Evolutionary conservation across 139 green algal species (phyloP), one percentile per base, ranked within the genome.

Genomic region (Chlorella sorokiniana): DNA sequence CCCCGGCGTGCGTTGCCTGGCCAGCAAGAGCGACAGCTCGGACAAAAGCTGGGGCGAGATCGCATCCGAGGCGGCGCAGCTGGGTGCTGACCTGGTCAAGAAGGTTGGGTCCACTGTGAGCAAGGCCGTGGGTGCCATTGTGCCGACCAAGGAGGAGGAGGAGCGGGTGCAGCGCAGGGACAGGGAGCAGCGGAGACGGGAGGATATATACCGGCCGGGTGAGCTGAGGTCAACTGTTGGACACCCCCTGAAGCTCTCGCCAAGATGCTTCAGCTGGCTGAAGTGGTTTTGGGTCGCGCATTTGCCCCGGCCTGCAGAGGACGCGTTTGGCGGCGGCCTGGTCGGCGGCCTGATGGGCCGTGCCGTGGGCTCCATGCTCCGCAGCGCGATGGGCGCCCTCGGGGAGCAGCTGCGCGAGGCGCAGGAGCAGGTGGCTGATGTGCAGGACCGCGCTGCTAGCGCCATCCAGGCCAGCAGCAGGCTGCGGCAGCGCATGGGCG

Each of bases 361-460:
- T 5, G 65, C 78, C 5, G 48, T 83, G 67, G 78, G 78, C 42
- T n/a, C 44, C 48, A 69, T 83, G 27, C 29, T 83, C 65, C 51
- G 51, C 48, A 35, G 35, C 37, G 78, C 78, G 27, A 20, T 83
- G 48, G 51, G 78, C 23, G 67, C 65, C 4, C 1, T 83, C 33
- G 78, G 51, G 31, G 67, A 77, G 65, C 78, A 83, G 67, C 29
- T 83, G 52, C 78, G 51, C 35, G 63, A 83, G 65, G 78, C 67
- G 48, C 31, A 52, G 48, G 77, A 76, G 64, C 77, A 82, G 33
- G 63, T 52, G 35, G 63, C 77, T 4, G 77, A 82, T 41, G 77
- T 82, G 62, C 63, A 81, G 75, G 75, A 81, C 27, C 75, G 75
- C 11, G 75, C 75, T 0, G 31, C 75, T 0, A 40, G 59, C 37